Evolutionary conservation across 345 rosid species (phyloP), one percentile per base, ranked within the genome.

Genomic region (Ricinus communis): DNA sequence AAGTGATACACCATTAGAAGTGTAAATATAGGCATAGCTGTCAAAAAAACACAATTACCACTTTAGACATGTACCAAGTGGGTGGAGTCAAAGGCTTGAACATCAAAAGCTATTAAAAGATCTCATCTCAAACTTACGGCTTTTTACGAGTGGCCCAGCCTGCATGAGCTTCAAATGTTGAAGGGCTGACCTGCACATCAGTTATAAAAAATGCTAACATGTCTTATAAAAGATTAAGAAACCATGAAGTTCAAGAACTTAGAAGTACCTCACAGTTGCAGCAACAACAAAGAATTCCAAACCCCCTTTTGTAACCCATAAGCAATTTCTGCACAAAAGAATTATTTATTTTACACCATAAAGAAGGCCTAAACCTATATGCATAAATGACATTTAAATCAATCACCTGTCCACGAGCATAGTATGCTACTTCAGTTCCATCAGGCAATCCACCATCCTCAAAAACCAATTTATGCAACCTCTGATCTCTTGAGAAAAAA

Each of bases 1-100:
- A 71, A 96, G 95, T 71, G 99, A 96, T 70, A 90, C 96, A 47
- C 99, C 99, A 70, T 96, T 89, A 80, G 98, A 89, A 49, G 94
- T 91, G 85, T 91, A 96, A 76, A 96, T 93, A 82, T 89, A 84
- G 57, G 89, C 89, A 79, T 96, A 93, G 73, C 99, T 96, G 96
- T 78, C 77, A 52, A 58, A 30, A 24, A 19, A n/a, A 52, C 33
- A 47, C 10, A 63, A 63, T 28, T 13, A 18, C 8, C 33, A 54
- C 56, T 19, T 47, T 45, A 52, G 14, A 55, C 27, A 45, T 43
- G 36, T 11, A 62, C 28, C 19, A n/a, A 38, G 30, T n/a, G n/a
- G 25, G 38, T 24, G n/a, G 31, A 2, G 53, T 13, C n/a, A 54
- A 50, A 51, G 0, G 13, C 10, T 50, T 33, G 4, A 50, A 40